phyloP scores from a whole-genome alignment of 805 yeast genomes.

The Starmera caribaea region DNA sequence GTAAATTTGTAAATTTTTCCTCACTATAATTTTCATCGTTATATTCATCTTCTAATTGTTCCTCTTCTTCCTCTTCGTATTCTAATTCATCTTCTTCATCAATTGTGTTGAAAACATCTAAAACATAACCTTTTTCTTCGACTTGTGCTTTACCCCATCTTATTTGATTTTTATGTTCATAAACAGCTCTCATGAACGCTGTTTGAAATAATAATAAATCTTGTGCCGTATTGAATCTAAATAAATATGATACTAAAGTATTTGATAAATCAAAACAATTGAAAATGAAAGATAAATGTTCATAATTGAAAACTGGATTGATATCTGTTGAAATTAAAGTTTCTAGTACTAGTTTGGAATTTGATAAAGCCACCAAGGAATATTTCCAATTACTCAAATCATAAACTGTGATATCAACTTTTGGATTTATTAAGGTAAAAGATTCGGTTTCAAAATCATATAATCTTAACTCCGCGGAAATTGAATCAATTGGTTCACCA shows the following conservation, averaged over 20 bases:
- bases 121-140: conserved; percentile 45
- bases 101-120: conserved; percentile 39
- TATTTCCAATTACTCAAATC: conserved; percentile 43
- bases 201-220: conserved; percentile 43
- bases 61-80: conserved; percentile 16
- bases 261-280: conserved; percentile 33
- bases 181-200: conserved; percentile 39
- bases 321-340: conserved; percentile 36
- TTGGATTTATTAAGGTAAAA: conserved; percentile 34
- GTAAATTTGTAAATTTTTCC: conserved; percentile 16
- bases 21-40: conserved; percentile 23
- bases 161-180: conserved; percentile 48
- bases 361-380: conserved; percentile 36
- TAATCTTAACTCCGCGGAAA: conserved; percentile 31
- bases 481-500: conserved; percentile 15
- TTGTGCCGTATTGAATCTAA: conserved; percentile 38
- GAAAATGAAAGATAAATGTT: conserved; percentile 50
- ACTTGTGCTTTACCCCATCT: conserved; percentile 36
- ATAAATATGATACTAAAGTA: conserved; percentile 47
- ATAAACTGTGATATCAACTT: conserved; percentile 27
- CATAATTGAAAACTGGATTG: conserved; percentile 59
- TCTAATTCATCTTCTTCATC: conserved; percentile 27
- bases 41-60: conserved; percentile 21
- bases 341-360: conserved; percentile 24
- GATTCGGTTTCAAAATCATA: conserved; percentile 43